A percentile compares a stretch with the other conserved stretches of the same genome.
Evolutionary conservation across 164 flowering plant species (phyloP).

Genomic region (Akebia trifoliata): DNA sequence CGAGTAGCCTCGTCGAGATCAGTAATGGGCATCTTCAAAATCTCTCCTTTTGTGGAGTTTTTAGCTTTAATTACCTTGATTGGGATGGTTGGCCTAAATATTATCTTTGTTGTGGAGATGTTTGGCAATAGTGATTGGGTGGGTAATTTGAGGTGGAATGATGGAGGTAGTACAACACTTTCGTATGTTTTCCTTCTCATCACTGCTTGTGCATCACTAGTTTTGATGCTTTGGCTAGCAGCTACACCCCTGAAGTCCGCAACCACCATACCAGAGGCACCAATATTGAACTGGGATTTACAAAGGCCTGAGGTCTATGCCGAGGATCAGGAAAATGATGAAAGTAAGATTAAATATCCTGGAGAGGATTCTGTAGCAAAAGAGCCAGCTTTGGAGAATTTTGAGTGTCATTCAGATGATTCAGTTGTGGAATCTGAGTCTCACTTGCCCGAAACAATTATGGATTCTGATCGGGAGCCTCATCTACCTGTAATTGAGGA

Average conservation of each 20-base stretch:
- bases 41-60: slow-evolving; percentile 65
- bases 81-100: slow-evolving; percentile 67
- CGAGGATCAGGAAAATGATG: slow-evolving; percentile 30
- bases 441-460: slow-evolving; percentile 47
- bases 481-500: slow-evolving; percentile 29
- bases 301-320: slow-evolving; percentile 22
- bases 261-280: slow-evolving; percentile 37
- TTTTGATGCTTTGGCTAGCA: slow-evolving; percentile 79
- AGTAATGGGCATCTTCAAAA: slow-evolving; percentile 67
- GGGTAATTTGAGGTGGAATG: slow-evolving; percentile 54
- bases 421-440: slow-evolving; percentile 26
- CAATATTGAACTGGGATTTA: slow-evolving; percentile 45
- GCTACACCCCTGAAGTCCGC: slow-evolving; percentile 86
- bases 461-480: slow-evolving; percentile 44
- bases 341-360: slow-evolving; percentile 16
- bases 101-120: slow-evolving; percentile 68
- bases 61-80: slow-evolving; percentile 46
- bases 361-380: slow-evolving; percentile 27
- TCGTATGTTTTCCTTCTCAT: slow-evolving; percentile 51
- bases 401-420: slow-evolving; percentile 28
- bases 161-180: slow-evolving; percentile 37
- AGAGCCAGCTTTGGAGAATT: slow-evolving; percentile 21
- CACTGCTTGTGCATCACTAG: slow-evolving; percentile 49
- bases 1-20: slow-evolving; percentile 78
- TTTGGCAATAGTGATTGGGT: slow-evolving; percentile 92